phyloP scores from a whole-genome alignment of 495 filamentous ascomycete genomes.

The Penicillium canescens region DNA sequence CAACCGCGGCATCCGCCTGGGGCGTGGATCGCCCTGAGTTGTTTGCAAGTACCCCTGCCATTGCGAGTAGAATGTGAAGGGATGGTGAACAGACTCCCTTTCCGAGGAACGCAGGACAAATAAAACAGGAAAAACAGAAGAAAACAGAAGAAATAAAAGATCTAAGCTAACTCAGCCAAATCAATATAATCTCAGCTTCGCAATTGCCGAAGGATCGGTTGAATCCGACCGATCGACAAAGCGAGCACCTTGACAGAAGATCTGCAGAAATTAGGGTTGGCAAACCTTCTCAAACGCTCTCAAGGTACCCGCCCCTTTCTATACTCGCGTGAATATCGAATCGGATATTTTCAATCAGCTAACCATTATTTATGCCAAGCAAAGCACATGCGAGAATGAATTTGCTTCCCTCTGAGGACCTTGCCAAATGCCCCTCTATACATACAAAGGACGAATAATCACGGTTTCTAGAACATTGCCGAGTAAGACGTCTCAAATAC shows the following conservation, averaged over 20 bases:
- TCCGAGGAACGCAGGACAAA: not conserved
- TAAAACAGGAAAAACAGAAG: not conserved
- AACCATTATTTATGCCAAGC: not conserved
- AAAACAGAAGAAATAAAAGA: not conserved
- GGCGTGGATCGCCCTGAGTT: constrained; percentile 2
- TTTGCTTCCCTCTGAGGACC: not conserved
- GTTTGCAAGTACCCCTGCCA: constrained; percentile 18
- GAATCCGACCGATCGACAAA: no score
- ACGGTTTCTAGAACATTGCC: constrained; percentile 7
- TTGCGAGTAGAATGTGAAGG: constrained; percentile 3
- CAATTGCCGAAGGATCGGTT: not conserved
- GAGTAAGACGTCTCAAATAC: constrained; percentile 7
- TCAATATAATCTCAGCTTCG: not conserved
- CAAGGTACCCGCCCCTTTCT: constrained; percentile 28
- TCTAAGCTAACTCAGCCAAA: not conserved
- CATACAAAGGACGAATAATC: not conserved
- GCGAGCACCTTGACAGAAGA: constrained; percentile 22
- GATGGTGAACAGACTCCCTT: not conserved
- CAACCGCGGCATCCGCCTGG: not conserved
- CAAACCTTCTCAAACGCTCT: constrained; percentile 42
- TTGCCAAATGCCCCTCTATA: not conserved
- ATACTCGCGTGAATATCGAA: not conserved
- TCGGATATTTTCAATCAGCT: not conserved
- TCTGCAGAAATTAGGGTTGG: constrained; percentile 14
- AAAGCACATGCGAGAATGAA: not conserved